A percentile compares a stretch with the other conserved stretches of the same genome.
These are phyloP conservation scores for Fragosphaeria purpurea DNA, from an alignment of 2,329 filamentous ascomycete species.

Conservation along the genomic window DNA sequence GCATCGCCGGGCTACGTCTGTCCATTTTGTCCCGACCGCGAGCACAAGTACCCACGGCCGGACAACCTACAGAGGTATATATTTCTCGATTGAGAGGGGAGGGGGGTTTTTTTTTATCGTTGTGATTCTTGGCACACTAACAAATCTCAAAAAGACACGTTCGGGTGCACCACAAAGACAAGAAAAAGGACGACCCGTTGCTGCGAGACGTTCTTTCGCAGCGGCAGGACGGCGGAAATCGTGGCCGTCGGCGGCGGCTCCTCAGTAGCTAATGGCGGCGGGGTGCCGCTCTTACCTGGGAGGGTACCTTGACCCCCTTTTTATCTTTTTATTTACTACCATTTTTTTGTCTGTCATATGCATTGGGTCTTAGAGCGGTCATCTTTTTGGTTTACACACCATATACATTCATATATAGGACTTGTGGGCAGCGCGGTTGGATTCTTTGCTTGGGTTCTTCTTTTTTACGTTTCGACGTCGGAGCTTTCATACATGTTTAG, in stretches of 20 bases:
- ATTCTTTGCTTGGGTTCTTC: too few relatives aligned
- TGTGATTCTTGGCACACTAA: conserved; percentile 8
- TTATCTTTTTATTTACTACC: too few relatives aligned
- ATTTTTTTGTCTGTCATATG: too few relatives aligned
- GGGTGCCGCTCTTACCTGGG: too few relatives aligned
- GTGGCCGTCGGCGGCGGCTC: conserved; percentile 52
- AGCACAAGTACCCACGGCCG: conserved; percentile 88
- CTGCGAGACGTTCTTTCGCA: conserved; percentile 79
- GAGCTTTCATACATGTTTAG: too few relatives aligned
- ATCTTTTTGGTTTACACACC: too few relatives aligned
- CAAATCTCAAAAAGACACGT: conserved; percentile 57
- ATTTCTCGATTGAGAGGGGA: background rate
- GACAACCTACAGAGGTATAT: conserved; percentile 88
- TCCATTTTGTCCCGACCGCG: conserved; percentile 86
- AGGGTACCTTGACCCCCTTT: too few relatives aligned
- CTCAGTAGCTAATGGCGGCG: too few relatives aligned
- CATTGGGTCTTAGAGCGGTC: too few relatives aligned
- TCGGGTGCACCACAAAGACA: conserved; percentile 81
- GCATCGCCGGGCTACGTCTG: conserved; percentile 92
- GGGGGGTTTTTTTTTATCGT: conserved; percentile 7
- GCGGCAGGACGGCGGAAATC: conserved; percentile 70
- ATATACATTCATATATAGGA: too few relatives aligned
- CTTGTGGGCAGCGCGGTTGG: too few relatives aligned
- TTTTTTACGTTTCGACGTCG: too few relatives aligned
- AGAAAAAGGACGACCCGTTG: conserved; percentile 73